Percentiles rank a stretch among this genome's conserved stretches.
These are phyloP conservation scores for Glomus cerebriforme DNA, from an alignment of 192 early-diverging fungal species.

Conservation along the genomic window DNA sequence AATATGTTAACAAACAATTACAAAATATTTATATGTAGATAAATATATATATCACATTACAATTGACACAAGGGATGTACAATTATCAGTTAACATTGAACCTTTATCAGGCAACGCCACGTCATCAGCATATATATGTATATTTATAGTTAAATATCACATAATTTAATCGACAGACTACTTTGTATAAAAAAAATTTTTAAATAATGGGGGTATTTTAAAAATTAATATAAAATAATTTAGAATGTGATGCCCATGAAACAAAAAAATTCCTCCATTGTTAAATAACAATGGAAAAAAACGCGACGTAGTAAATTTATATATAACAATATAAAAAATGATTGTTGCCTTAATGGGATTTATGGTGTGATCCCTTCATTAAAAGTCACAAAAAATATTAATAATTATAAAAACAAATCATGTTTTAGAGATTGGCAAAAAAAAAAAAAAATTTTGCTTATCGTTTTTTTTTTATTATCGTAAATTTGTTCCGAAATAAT, in stretches of 20 bases:
- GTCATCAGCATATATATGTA: no score
- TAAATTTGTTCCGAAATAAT: not conserved
- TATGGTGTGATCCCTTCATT: not conserved
- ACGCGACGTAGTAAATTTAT: not conserved
- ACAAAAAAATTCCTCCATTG: not conserved
- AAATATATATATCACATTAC: not conserved
- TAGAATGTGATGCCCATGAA: not conserved
- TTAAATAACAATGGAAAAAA: not conserved
- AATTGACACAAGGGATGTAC: not conserved
- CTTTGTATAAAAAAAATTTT: not conserved
- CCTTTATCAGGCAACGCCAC: not conserved
- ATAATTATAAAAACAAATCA: no score
- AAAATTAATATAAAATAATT: no score
- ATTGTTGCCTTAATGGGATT: not conserved
- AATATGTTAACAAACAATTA: not conserved
- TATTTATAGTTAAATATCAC: no score
- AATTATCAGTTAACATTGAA: not conserved
- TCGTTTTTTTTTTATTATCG: not conserved
- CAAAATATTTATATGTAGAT: no score
- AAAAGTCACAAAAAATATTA: not conserved
- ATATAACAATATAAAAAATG: not conserved
- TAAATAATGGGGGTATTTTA: no score
- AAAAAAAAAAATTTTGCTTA: not conserved
- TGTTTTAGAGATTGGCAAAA: no score
- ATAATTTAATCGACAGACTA: no score